Conservation (phyloP, 176 grass and related monocot genomes). For the Dactylis glomerata region DNA sequence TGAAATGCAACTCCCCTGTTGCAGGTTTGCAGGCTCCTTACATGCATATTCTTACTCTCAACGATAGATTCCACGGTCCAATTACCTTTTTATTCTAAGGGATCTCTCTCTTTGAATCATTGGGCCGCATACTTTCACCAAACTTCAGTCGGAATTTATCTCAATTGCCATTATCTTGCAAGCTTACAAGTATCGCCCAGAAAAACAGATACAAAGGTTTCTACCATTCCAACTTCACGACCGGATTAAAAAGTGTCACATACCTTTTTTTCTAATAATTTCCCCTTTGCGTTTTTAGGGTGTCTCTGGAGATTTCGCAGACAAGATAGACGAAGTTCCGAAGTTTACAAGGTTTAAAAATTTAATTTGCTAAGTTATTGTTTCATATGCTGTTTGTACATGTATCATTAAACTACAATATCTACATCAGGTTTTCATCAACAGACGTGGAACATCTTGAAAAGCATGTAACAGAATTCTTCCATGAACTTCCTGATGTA, state of each 20-base stretch:
- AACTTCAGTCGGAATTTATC: constrained; percentile 62
- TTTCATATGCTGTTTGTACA: constrained; percentile 8
- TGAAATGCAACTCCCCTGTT: constrained; percentile 10
- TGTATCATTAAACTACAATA: constrained; percentile 11
- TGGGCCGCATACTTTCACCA: constrained; percentile 94
- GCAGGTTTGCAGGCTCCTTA: constrained; percentile 78
- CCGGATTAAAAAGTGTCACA: neutral
- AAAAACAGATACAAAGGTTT: constrained; percentile 39
- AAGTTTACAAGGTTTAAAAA: constrained; percentile 53
- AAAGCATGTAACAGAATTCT: constrained; percentile 63
- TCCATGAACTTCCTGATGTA: constrained; percentile 62
- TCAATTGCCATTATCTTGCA: constrained; percentile 44
- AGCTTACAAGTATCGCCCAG: constrained; percentile 5
- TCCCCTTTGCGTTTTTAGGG: constrained; percentile 42
- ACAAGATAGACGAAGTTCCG: constrained; percentile 7
- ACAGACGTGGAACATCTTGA: constrained; percentile 57
- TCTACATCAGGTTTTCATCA: constrained; percentile 44
- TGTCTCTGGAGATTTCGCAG: constrained; percentile 1
- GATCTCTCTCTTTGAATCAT: constrained; percentile 77
- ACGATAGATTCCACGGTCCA: constrained; percentile 46
- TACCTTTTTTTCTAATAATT: constrained; percentile 19
- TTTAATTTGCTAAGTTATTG: constrained; percentile 15
- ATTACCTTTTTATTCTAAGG: constrained; percentile 43
- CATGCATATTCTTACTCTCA: constrained; percentile 67
- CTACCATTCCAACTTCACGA: constrained; percentile 8